These are phyloP conservation scores for Metroxylon sagu DNA, from an alignment of 176 grass and related monocot genomes.

Conservation along the genomic window DNA sequence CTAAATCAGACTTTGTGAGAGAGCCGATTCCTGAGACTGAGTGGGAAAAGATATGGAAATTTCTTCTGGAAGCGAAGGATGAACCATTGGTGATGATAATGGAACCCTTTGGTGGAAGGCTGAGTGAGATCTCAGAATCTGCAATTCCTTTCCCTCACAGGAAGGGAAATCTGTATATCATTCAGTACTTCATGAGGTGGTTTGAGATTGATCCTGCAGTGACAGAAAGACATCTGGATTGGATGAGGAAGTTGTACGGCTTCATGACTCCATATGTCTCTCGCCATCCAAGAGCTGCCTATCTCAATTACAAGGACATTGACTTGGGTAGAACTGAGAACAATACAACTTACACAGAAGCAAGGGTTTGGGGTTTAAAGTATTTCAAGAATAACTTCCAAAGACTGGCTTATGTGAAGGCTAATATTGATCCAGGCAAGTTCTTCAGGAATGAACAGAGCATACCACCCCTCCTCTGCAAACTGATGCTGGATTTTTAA, in stretches of 20 bases:
- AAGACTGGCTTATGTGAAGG: too few relatives aligned
- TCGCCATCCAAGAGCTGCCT: too few relatives aligned
- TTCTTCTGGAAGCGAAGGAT: slow-evolving; percentile 2
- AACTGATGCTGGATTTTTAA: too few relatives aligned
- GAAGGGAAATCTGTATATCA: slow-evolving; percentile 32
- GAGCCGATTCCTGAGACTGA: slow-evolving; percentile 9
- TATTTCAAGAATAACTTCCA: too few relatives aligned
- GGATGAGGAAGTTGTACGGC: slow-evolving; percentile 26
- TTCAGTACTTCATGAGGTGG: slow-evolving; percentile 30
- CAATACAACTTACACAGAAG: too few relatives aligned
- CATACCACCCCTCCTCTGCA: too few relatives aligned
- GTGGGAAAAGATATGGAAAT: slow-evolving; percentile 28
- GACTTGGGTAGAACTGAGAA: too few relatives aligned
- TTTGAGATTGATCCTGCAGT: not conserved
- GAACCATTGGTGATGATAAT: slow-evolving; percentile 6
- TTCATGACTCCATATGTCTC: slow-evolving; percentile 41
- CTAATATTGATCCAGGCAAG: too few relatives aligned
- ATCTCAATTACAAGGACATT: too few relatives aligned
- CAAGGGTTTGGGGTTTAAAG: too few relatives aligned
- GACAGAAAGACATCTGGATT: slow-evolving; percentile 15
- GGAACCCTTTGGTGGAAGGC: slow-evolving; percentile 29
- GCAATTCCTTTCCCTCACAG: slow-evolving; percentile 34
- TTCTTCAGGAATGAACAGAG: too few relatives aligned
- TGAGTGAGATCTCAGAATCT: slow-evolving; percentile 19
- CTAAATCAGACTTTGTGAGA: slow-evolving; percentile 36